Conservation (phyloP, 495 filamentous ascomycete species). For the Aspergillus biplanus region DNA sequence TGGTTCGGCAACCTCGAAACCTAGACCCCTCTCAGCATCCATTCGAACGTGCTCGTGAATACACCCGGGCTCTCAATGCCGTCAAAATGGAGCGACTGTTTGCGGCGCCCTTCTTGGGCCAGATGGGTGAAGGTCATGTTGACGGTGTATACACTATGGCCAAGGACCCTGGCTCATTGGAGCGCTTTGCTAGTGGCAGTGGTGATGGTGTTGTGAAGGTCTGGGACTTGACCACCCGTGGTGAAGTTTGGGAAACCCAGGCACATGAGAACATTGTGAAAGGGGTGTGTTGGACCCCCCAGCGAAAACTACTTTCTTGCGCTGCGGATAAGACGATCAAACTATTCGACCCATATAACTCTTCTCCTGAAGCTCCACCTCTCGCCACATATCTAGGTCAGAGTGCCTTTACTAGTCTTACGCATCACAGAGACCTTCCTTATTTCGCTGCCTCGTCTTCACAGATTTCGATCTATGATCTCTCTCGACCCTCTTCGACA, state of each 20-base stretch:
- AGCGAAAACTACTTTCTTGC: conserved; percentile 86
- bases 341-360: conserved; percentile 86
- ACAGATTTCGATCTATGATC: conserved; percentile 84
- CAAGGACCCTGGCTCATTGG: conserved; percentile 69
- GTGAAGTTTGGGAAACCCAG: conserved; percentile 78
- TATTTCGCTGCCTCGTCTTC: conserved; percentile 80
- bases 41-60: conserved; percentile 92
- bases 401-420: conserved; percentile 79
- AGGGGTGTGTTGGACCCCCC: conserved; percentile 82
- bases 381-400: conserved; percentile 81
- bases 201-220: conserved; percentile 92
- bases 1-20: conserved; percentile 77
- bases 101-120: conserved; percentile 85
- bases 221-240: conserved; percentile 81
- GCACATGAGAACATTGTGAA: conserved; percentile 92
- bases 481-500: conserved; percentile 69
- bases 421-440: conserved; percentile 74
- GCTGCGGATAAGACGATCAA: conserved; percentile 86
- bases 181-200: conserved; percentile 75
- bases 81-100: conserved; percentile 96
- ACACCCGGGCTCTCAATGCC: conserved; percentile 85
- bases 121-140: conserved; percentile 88
- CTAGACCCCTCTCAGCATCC: conserved; percentile 92
- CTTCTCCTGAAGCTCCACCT: conserved; percentile 62
- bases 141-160: conserved; percentile 84